Conservation (phyloP, 176 grass and related monocot species). For the Chloris gayana region DNA sequence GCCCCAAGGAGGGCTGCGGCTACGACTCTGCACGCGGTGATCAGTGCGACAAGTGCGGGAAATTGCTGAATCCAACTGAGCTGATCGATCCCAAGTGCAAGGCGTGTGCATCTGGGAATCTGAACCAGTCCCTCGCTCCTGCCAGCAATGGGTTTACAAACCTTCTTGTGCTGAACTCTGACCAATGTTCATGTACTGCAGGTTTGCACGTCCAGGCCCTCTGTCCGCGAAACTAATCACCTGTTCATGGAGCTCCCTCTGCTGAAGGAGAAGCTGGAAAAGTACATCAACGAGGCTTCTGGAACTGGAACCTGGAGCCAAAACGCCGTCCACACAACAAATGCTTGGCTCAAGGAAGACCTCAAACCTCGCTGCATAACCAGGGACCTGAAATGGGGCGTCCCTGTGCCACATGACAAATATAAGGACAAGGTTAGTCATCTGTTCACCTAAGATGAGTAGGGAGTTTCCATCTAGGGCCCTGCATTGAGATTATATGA, state of each 20-base stretch:
- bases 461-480: not conserved
- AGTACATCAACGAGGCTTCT: constrained; percentile 58
- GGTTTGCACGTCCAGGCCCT: constrained; percentile 54
- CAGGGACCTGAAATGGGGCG: constrained; percentile 84
- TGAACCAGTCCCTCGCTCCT: not conserved
- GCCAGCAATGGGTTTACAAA: not conserved
- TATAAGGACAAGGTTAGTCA: constrained; percentile 67
- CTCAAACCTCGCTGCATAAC: constrained; percentile 75
- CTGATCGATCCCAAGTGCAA: constrained; percentile 80
- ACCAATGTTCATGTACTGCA: constrained; percentile 22
- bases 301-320: constrained; percentile 75
- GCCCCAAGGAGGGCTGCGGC: constrained; percentile 62
- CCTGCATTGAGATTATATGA: not conserved
- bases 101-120: not conserved
- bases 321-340: constrained; percentile 56
- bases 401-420: constrained; percentile 77
- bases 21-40: constrained; percentile 72
- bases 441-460: not conserved
- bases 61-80: constrained; percentile 72
- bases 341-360: constrained; percentile 78
- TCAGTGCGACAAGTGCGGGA: constrained; percentile 90
- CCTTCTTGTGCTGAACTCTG: not conserved
- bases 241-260: constrained; percentile 84
- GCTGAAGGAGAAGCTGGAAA: constrained; percentile 64
- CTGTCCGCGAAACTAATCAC: constrained; percentile 68